Evolutionary conservation across 208 protist species (phyloP).

Genomic region (Leishmania guyanensis): DNA sequence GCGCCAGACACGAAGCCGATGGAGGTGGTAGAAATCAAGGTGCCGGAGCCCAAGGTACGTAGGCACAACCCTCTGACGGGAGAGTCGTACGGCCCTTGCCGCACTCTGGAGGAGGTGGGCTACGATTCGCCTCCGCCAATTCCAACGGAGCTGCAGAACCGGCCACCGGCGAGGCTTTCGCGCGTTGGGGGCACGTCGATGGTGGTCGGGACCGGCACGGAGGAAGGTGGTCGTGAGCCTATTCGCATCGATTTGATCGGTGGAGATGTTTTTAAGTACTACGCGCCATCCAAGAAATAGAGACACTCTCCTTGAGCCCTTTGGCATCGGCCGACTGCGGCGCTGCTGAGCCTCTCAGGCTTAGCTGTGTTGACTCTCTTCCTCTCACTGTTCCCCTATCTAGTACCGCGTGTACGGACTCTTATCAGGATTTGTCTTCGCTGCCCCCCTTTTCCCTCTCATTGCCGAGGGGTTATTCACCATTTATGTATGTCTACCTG

Average conservation of each 20-base stretch:
- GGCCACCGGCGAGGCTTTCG: constrained; percentile 44
- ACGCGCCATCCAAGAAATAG: constrained; percentile 35
- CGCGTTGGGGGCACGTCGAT: constrained; percentile 84
- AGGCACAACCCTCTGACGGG: constrained; percentile 69
- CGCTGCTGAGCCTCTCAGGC: background rate
- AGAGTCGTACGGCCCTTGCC: constrained; percentile 67
- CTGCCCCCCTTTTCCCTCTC: background rate
- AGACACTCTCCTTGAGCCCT: background rate
- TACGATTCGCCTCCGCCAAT: constrained; percentile 76
- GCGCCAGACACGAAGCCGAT: constrained; percentile 47
- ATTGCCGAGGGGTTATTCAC: background rate
- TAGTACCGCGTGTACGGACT: background rate
- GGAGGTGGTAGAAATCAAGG: constrained; percentile 75
- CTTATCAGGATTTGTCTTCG: background rate
- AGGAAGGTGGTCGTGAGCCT: constrained; percentile 58
- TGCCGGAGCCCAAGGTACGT: constrained; percentile 60
- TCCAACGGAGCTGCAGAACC: constrained; percentile 71
- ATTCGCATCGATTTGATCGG: constrained; percentile 55
- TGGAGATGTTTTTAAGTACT: constrained; percentile 59
- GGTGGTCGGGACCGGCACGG: constrained; percentile 75
- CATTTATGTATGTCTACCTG: background rate
- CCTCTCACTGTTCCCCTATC: background rate
- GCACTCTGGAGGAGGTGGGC: constrained; percentile 80
- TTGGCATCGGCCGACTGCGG: background rate
- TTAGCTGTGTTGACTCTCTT: background rate